A percentile compares a stretch with the other conserved stretches of the same genome.
Conservation (phyloP, 1,139 yeast genomes). For the Yamadazyma jaroonii region DNA sequence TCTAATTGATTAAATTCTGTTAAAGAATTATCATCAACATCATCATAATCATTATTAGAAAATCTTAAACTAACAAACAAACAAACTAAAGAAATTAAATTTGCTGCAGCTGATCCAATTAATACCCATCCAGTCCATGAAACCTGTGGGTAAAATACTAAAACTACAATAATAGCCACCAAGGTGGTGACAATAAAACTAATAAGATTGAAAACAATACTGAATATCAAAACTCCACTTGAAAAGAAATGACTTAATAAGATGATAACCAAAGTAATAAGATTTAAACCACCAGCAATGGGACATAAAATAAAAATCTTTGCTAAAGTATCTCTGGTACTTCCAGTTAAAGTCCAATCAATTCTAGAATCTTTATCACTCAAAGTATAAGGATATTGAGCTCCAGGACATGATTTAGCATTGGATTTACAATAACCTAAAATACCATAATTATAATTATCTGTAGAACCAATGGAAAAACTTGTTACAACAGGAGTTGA, state of each 20-base stretch:
- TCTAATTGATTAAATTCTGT: slow-evolving; percentile 15
- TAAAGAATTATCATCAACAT: slow-evolving; percentile 22
- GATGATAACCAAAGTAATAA: slow-evolving; percentile 39
- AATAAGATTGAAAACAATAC: slow-evolving; percentile 33
- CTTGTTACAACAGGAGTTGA: slow-evolving; percentile 43
- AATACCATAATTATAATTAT: slow-evolving; percentile 69
- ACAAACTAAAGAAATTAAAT: slow-evolving; percentile 35
- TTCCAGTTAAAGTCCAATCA: slow-evolving; percentile 24
- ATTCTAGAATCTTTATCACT: slow-evolving; percentile 17
- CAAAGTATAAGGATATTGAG: slow-evolving; percentile 33
- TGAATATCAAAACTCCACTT: slow-evolving; percentile 19
- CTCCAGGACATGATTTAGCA: slow-evolving; percentile 45
- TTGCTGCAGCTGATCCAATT: slow-evolving; percentile 61
- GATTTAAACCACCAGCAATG: slow-evolving; percentile 76
- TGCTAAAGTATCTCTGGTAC: slow-evolving; percentile 64
- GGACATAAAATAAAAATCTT: slow-evolving; percentile 77
- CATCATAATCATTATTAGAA: slow-evolving; percentile 16
- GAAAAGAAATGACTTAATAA: slow-evolving; percentile 26
- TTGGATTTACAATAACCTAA: slow-evolving; percentile 68
- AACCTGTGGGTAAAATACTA: slow-evolving; percentile 61
- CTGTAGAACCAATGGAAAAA: slow-evolving; percentile 38
- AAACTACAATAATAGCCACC: slow-evolving; percentile 48
- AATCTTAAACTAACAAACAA: slow-evolving; percentile 21
- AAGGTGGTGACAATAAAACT: slow-evolving; percentile 52
- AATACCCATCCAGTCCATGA: slow-evolving; percentile 71